Percentiles rank a stretch among this genome's conserved stretches.
Evolutionary conservation across 768 basidiomycete genomes (phyloP).

Genomic region (Cystobasidium tubakii): DNA sequence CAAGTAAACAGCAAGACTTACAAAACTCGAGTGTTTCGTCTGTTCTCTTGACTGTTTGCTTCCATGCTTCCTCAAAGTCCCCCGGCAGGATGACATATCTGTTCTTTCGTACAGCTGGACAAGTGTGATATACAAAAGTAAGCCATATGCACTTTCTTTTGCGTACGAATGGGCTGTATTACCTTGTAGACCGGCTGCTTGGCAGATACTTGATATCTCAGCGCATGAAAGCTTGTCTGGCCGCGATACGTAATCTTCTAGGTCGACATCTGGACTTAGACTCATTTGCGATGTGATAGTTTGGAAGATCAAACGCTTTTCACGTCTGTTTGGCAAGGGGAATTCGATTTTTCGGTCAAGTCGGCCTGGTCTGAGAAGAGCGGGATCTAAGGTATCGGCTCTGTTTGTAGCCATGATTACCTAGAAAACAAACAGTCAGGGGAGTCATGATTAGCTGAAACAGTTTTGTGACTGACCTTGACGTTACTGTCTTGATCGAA

Average conservation of each 20-base stretch:
- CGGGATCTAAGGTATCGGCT: conserved; percentile 94
- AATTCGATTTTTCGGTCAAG: conserved; percentile 99
- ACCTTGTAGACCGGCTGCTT: conserved; percentile 97
- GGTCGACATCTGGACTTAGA: conserved; percentile 89
- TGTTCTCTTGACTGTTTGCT: conserved; percentile 92
- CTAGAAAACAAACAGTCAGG: conserved; percentile 47
- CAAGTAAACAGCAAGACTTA: too few relatives aligned
- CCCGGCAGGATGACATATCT: conserved; percentile 92
- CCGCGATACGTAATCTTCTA: conserved; percentile 96
- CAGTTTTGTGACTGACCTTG: too few relatives aligned
- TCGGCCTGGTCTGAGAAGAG: conserved; percentile 91
- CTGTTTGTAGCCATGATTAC: conserved; percentile 99
- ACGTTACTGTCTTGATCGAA: conserved; percentile 98
- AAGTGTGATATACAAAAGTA: background rate
- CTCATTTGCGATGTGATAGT: conserved; percentile 97
- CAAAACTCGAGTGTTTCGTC: conserved; percentile 98
- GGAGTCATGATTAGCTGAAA: background rate
- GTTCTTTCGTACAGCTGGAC: conserved; percentile 87
- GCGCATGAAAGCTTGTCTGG: conserved; percentile 93
- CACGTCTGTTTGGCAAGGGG: conserved; percentile 84
- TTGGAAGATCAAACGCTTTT: conserved; percentile 96
- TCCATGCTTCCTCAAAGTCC: conserved; percentile 99
- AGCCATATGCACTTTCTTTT: conserved; percentile 17
- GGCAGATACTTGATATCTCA: conserved; percentile 89
- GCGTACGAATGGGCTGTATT: too few relatives aligned